Conservation (phyloP, 78 protist genomes). For the Cavenderia fasciculata region DNA sequence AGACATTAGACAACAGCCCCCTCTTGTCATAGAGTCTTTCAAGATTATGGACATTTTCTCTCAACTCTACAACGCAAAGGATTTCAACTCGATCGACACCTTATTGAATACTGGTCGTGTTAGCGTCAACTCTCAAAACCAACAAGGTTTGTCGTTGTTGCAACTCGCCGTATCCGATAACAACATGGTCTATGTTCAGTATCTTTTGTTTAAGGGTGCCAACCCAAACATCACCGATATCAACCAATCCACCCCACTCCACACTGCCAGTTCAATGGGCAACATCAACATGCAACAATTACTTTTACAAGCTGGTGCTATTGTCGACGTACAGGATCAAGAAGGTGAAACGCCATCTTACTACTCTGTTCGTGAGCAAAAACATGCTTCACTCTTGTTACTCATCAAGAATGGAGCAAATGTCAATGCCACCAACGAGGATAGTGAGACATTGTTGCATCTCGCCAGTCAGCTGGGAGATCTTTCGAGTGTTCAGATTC, state of each 20-base stretch:
- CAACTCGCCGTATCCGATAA: constrained; percentile 6
- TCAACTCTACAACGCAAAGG: constrained; percentile 8
- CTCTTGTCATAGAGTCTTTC: constrained; percentile 14
- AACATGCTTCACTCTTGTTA: background rate
- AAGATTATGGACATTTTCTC: constrained; percentile 26
- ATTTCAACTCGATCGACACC: constrained; percentile 31
- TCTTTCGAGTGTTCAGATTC: background rate
- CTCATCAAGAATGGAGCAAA: constrained; percentile 28
- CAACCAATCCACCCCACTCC: constrained; percentile 34
- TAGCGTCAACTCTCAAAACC: constrained; percentile 16
- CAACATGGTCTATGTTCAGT: constrained; percentile 5
- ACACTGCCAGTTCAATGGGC: constrained; percentile 11
- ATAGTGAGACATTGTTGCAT: constrained; percentile 72
- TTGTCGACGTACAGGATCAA: constrained; percentile 14
- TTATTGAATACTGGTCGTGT: constrained; percentile 24
- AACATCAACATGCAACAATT: background rate
- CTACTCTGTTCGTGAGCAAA: constrained; percentile 41
- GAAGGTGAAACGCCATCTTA: constrained; percentile 59
- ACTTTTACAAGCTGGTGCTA: constrained; percentile 20
- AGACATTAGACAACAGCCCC: background rate
- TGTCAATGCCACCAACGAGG: constrained; percentile 35
- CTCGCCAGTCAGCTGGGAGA: constrained; percentile 37
- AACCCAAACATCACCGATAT: constrained; percentile 10
- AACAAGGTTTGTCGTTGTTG: constrained; percentile 21
- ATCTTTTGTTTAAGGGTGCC: constrained; percentile 48